phyloP scores from a whole-genome alignment of 805 yeast species.

The Blastobotrys peoriensis region DNA sequence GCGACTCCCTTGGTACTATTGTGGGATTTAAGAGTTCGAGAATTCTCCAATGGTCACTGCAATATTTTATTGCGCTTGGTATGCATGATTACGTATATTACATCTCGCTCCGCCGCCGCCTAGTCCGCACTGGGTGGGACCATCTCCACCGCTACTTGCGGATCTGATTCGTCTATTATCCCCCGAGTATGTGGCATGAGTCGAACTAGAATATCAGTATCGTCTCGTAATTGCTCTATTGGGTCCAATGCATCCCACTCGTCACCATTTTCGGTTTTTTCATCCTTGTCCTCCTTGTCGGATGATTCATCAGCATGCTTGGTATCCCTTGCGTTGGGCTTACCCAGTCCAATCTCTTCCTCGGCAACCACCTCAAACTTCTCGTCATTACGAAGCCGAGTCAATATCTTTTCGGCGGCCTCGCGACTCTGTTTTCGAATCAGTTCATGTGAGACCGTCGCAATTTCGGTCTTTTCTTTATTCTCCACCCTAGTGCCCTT shows the following conservation, averaged over 20 bases:
- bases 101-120: no score
- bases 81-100: no score
- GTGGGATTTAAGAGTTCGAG: no score
- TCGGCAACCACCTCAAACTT: constrained; percentile 1
- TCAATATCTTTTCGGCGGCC: constrained; percentile 11
- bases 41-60: no score
- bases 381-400: constrained; percentile 9
- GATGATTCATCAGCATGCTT: background rate
- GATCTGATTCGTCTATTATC: constrained; percentile 17
- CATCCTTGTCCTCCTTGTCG: constrained; percentile 1
- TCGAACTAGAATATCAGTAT: constrained; percentile 21
- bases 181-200: constrained; percentile 31
- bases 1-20: no score
- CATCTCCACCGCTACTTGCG: no score
- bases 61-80: no score
- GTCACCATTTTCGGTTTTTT: constrained; percentile 1
- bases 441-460: constrained; percentile 15
- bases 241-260: constrained; percentile 22
- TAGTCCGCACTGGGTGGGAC: no score
- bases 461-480: constrained; percentile 13
- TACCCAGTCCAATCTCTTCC: no score
- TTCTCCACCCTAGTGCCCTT: background rate
- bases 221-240: constrained; percentile 19
- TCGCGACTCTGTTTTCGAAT: constrained; percentile 15
- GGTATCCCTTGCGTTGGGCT: no score